Evolutionary conservation across 1,284 basidiomycete genomes (phyloP).

Genomic region (Xerocomus subilludens): DNA sequence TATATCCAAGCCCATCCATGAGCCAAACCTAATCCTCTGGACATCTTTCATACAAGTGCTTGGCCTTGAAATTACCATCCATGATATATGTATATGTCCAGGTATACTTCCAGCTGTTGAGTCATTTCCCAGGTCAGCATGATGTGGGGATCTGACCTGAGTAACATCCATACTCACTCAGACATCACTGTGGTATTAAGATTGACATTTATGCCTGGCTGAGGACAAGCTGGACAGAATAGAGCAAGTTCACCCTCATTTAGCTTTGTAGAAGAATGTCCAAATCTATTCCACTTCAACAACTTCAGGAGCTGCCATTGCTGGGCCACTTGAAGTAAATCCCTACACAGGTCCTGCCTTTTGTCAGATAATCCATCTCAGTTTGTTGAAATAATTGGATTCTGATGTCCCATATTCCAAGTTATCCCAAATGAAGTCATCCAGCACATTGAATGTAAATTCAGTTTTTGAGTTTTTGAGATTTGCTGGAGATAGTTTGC

Average conservation of each 20-base stretch:
- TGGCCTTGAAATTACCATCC: not conserved
- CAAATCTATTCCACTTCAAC: not conserved
- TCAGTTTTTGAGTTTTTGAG: accelerated
- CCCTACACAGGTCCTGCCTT: too few species aligned
- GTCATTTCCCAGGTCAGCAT: too few species aligned
- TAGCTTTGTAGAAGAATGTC: too few species aligned
- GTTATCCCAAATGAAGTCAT: slow-evolving; percentile 6
- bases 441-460: not conserved
- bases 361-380: not conserved
- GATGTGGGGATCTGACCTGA: too few species aligned
- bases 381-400: slow-evolving; percentile 4
- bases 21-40: slow-evolving; percentile 22
- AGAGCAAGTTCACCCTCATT: not conserved
- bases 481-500: not conserved
- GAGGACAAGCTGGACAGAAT: not conserved
- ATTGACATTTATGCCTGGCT: not conserved
- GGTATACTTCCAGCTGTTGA: not conserved
- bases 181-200: not conserved
- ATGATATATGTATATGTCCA: not conserved
- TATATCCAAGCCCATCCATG: slow-evolving; percentile 23
- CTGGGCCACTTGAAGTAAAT: not conserved
- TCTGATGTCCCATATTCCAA: not conserved
- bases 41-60: not conserved
- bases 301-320: not conserved
- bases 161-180: too few species aligned